Conservation (phyloP, 768 basidiomycete genomes). For the Galerina marginata region DNA sequence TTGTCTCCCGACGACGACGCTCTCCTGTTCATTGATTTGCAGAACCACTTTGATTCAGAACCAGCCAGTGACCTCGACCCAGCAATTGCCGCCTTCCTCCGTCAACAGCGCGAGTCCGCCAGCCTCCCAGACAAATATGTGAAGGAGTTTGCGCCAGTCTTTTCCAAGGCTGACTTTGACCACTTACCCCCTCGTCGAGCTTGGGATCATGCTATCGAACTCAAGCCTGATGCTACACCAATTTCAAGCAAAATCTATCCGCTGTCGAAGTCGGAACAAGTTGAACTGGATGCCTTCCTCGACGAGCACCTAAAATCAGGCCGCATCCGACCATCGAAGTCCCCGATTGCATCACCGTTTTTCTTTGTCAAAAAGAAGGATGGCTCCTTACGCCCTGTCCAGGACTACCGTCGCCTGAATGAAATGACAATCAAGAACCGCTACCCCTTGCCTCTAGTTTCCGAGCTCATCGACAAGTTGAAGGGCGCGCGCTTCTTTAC, state of each 20-base stretch:
- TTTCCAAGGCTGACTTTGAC: neutral
- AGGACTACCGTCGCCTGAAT: conserved; percentile 36
- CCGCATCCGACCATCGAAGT: conserved; percentile 1
- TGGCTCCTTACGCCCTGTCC: conserved; percentile 23
- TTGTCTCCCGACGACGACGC: no score
- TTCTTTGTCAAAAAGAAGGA: conserved; percentile 19
- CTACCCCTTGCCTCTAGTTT: conserved; percentile 32
- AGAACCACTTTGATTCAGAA: no score
- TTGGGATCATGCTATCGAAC: conserved; percentile 10
- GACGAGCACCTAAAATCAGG: conserved; percentile 2
- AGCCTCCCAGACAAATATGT: no score
- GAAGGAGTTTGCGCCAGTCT: conserved; percentile 1
- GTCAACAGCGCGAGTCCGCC: no score
- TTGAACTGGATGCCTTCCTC: neutral
- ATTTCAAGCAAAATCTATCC: conserved; percentile 8
- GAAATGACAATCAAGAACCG: conserved; percentile 32
- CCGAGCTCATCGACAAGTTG: conserved; percentile 31
- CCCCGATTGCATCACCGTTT: conserved; percentile 1
- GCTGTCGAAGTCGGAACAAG: neutral
- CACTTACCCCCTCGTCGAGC: neutral
- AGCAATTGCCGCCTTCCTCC: no score
- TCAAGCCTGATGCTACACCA: neutral
- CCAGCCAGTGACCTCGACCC: no score
- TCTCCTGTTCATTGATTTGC: no score
- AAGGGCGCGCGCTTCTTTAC: conserved; percentile 32